Conservation (phyloP, 345 rosid species). For the Ceriops zippeliana region DNA sequence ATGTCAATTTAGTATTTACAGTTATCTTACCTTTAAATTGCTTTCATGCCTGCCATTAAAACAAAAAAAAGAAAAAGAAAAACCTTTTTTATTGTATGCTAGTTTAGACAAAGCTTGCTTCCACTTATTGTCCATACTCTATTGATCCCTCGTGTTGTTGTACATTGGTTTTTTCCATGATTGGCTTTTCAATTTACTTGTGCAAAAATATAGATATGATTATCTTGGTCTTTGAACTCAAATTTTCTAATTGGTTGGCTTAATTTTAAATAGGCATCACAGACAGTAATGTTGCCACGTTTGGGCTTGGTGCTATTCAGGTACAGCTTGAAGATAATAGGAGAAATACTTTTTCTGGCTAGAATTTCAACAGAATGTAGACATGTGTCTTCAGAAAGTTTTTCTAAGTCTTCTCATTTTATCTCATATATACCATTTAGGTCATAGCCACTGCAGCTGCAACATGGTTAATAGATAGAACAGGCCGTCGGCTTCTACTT, state of each 20-base stretch:
- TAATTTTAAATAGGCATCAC: slow-evolving; percentile 57
- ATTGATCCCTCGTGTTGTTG: not conserved
- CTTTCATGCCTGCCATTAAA: not conserved
- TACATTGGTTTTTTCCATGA: not conserved
- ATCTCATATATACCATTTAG: slow-evolving; percentile 29
- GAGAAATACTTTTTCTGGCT: not conserved
- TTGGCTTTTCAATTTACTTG: not conserved
- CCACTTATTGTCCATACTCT: not conserved
- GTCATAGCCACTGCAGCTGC: slow-evolving; percentile 76
- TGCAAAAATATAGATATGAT: not conserved
- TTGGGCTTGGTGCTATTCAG: slow-evolving; percentile 87
- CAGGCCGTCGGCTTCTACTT: slow-evolving; percentile 88
- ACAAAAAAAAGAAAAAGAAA: no score
- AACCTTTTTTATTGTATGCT: not conserved
- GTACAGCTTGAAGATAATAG: slow-evolving; percentile 33
- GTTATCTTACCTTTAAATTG: slow-evolving; percentile 1
- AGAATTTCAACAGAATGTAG: not conserved
- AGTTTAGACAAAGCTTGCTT: not conserved
- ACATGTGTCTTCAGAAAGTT: not conserved
- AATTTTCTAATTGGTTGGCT: slow-evolving; percentile 13
- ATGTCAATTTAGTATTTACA: not conserved
- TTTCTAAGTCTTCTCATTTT: not conserved
- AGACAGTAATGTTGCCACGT: slow-evolving; percentile 74
- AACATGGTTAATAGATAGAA: slow-evolving; percentile 83
- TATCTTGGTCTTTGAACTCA: slow-evolving; percentile 1